Evolutionary conservation across 2,329 filamentous ascomycete genomes (phyloP).

Genomic region (Fusarium nematophilum): DNA sequence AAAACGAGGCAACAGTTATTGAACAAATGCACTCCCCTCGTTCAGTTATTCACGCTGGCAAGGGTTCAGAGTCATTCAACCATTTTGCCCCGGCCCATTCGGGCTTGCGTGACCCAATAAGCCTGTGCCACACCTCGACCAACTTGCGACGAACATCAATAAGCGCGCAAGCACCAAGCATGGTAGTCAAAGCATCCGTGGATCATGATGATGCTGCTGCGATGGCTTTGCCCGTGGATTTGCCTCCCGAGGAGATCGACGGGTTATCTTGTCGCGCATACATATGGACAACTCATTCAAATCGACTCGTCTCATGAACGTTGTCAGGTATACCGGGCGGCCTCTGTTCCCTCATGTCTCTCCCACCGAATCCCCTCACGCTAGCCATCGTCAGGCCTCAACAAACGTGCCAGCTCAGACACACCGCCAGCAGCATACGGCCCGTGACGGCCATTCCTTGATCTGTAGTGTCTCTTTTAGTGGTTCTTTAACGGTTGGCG

Average conservation of each 20-base stretch:
- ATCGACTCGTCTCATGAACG: neutral
- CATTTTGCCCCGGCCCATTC: slow-evolving; percentile 26
- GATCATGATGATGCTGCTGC: slow-evolving; percentile 15
- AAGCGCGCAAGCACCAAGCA: slow-evolving; percentile 19
- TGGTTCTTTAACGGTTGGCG: slow-evolving; percentile 22
- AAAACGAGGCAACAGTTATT: slow-evolving; percentile 1
- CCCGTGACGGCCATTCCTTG: neutral
- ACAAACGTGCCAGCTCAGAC: slow-evolving; percentile 27
- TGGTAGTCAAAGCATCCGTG: slow-evolving; percentile 17
- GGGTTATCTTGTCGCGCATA: neutral
- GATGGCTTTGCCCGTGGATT: too few species aligned
- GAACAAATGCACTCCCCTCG: slow-evolving; percentile 19
- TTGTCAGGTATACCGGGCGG: neutral
- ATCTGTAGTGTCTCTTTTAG: slow-evolving; percentile 6
- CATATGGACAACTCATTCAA: slow-evolving; percentile 1
- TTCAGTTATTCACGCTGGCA: slow-evolving; percentile 26
- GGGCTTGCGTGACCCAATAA: slow-evolving; percentile 41
- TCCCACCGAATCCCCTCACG: neutral
- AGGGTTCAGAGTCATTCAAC: slow-evolving; percentile 19
- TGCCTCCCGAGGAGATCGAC: too few species aligned
- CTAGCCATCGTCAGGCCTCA: slow-evolving; percentile 25
- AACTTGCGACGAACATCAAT: slow-evolving; percentile 31
- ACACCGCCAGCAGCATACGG: slow-evolving; percentile 38
- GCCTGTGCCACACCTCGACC: slow-evolving; percentile 42
- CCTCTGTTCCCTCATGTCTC: slow-evolving; percentile 3